phyloP scores from a whole-genome alignment of 2,329 filamentous ascomycete species.

The Pseudogymnoascus sp. region DNA sequence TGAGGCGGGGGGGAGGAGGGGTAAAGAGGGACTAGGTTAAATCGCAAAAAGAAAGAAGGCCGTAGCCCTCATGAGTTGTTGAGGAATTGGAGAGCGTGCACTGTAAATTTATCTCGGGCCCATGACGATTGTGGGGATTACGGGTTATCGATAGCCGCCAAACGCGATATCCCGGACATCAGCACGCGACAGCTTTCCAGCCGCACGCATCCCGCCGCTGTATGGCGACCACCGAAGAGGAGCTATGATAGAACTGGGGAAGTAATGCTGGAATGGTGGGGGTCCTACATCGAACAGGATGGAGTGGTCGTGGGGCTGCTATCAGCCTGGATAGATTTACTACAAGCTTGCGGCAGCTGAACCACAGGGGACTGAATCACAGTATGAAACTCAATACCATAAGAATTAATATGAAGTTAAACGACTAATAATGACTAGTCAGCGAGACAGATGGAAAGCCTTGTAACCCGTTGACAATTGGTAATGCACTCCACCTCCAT shows the following conservation, averaged over 20 bases:
- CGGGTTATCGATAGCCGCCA: constrained; percentile 10
- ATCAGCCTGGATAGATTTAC: constrained; percentile 1
- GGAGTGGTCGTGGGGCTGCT: not conserved
- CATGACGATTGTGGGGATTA: constrained; percentile 7
- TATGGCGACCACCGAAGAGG: not conserved
- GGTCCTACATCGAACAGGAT: constrained; percentile 7
- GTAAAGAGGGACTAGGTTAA: not conserved
- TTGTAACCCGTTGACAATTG: not conserved
- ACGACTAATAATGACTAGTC: not conserved
- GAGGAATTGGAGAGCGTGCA: not conserved
- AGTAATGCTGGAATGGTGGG: constrained; percentile 4
- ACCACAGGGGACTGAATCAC: constrained; percentile 4
- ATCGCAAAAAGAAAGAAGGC: not conserved
- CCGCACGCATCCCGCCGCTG: not conserved
- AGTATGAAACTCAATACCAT: constrained; percentile 3
- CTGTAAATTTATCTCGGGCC: constrained; percentile 4
- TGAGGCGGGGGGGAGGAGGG: not conserved
- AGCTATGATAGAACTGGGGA: not conserved
- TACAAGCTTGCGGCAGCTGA: not conserved
- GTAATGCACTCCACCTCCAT: not conserved
- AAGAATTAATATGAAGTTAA: not conserved
- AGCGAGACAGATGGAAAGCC: not conserved
- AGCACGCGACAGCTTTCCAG: not conserved
- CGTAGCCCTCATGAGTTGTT: constrained; percentile 10
- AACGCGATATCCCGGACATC: constrained; percentile 10